Conservation (phyloP, 2,329 filamentous ascomycete species). For the Bipolaris sorokiniana region DNA sequence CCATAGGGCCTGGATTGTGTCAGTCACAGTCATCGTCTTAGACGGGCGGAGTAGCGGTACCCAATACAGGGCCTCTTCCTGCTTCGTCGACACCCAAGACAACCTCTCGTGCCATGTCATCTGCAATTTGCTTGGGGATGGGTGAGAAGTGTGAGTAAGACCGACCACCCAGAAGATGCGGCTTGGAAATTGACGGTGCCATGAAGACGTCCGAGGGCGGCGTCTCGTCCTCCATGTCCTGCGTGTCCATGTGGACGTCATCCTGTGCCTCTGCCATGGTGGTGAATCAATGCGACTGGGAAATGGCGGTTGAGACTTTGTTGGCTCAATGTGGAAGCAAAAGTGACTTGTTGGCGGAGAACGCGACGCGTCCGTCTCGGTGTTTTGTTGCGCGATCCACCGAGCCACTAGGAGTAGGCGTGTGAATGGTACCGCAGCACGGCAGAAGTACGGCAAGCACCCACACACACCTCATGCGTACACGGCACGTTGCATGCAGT, state of each 20-base stretch:
- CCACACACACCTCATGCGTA: conserved; percentile 18
- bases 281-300: background rate
- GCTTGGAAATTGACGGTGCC: conserved; percentile 54
- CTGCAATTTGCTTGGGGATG: conserved; percentile 49
- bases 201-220: conserved; percentile 52
- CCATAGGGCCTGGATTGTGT: conserved; percentile 65
- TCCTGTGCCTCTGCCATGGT: conserved; percentile 38
- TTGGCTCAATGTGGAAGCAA: conserved; percentile 6
- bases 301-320: background rate
- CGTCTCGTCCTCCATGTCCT: conserved; percentile 46
- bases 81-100: conserved; percentile 92
- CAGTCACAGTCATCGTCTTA: conserved; percentile 9
- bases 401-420: conserved; percentile 8
- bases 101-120: conserved; percentile 64
- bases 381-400: conserved; percentile 5
- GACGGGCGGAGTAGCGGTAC: conserved; percentile 55
- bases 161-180: conserved; percentile 50
- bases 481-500: conserved; percentile 33
- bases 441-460: conserved; percentile 2
- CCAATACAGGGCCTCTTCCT: conserved; percentile 90
- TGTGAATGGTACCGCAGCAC: no score
- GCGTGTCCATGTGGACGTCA: conserved; percentile 43
- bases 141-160: conserved; percentile 58
- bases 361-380: conserved; percentile 27
- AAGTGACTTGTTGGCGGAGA: conserved; percentile 11